Evolutionary conservation across 192 early-diverging fungal species (phyloP), one percentile per base, ranked within the genome.

Genomic region (Entomortierella parvispora): DNA sequence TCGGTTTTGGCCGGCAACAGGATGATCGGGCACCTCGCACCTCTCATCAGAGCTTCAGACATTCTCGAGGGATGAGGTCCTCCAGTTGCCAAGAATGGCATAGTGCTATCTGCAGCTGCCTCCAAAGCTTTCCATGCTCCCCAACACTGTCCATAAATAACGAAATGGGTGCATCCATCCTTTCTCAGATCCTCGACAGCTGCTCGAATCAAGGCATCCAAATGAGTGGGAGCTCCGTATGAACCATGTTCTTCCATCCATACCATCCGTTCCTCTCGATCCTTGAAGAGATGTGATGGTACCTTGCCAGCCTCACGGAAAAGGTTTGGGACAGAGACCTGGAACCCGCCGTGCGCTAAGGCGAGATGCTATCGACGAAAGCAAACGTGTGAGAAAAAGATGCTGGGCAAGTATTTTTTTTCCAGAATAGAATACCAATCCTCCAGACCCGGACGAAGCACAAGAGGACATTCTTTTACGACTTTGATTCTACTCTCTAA

Each of bases 61-160:
- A 90, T 59, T 42, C 82, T 65, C 9, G 90, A 84, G 7, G 91
- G 89, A 47, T 92, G 91, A 33, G 88, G 82, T 15, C 88, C 76
- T 1, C 86, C 84, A 17, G 83, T 60, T 20, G 82, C 85, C 9
- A 60, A 57, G 33, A 85, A 68, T 12, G 82, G 85, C 2, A 67
- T 58, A 3, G 77, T 67, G 34, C 72, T 58, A 9, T 63, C 61
- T 23, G 68, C 67, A 18, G 80, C 67, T 40, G 83, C 84, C n/a
- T 79, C 47, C 2, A 84, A 65, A 15, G 85, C 81, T 46, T 88
- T 80, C 44, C 84, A 84, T n/a, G 79, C 85, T 45, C 91, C 89
- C 90, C 91, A 91, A 77, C 90, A 91, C 66, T 90, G 87, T 6
- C 89, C 91, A 52, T 85, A 63, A 4, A 85, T 34, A 15, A 84